These are phyloP conservation scores for Myriosclerotinia duriaeana DNA, from an alignment of 2,329 filamentous ascomycete genomes.

Conservation along the genomic window DNA sequence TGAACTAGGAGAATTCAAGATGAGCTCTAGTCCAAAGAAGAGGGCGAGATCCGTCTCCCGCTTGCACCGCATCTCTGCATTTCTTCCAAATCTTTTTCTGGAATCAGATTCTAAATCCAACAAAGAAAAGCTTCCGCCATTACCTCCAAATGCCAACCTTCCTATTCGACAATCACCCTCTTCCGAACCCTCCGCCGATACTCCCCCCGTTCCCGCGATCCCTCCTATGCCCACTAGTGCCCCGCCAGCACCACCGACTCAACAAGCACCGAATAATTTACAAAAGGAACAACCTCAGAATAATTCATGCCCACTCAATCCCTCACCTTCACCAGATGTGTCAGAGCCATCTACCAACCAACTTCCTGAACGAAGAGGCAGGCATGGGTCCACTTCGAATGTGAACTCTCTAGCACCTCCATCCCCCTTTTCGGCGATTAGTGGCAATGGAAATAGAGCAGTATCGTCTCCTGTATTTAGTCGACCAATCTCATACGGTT, in stretches of 20 bases:
- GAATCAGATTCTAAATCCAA: constrained; percentile 21
- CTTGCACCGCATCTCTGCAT: constrained; percentile 22
- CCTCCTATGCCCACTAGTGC: constrained; percentile 5
- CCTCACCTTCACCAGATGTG: constrained; percentile 4
- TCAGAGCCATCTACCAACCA: constrained; percentile 1
- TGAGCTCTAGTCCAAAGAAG: constrained; percentile 22
- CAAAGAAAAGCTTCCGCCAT: constrained; percentile 18
- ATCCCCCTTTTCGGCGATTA: constrained; percentile 3
- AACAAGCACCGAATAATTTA: constrained; percentile 5
- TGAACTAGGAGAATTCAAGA: constrained; percentile 18
- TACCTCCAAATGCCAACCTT: constrained; percentile 1
- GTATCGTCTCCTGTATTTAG: constrained; percentile 22
- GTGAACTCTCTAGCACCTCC: constrained; percentile 21
- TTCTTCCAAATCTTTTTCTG: constrained; percentile 19
- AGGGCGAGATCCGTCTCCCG: constrained; percentile 22
- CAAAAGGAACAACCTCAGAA: constrained; percentile 11
- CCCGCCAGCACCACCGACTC: constrained; percentile 1
- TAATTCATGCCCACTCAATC: neutral
- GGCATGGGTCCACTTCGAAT: constrained; percentile 21
- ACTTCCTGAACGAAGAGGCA: constrained; percentile 12
- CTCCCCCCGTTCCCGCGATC: constrained; percentile 5
- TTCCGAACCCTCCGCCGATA: constrained; percentile 4
- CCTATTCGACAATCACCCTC: constrained; percentile 8
- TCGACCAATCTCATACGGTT: constrained; percentile 21
- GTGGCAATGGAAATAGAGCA: constrained; percentile 11